Conservation (phyloP, 768 basidiomycete genomes). For the Suillus tomentosus region DNA sequence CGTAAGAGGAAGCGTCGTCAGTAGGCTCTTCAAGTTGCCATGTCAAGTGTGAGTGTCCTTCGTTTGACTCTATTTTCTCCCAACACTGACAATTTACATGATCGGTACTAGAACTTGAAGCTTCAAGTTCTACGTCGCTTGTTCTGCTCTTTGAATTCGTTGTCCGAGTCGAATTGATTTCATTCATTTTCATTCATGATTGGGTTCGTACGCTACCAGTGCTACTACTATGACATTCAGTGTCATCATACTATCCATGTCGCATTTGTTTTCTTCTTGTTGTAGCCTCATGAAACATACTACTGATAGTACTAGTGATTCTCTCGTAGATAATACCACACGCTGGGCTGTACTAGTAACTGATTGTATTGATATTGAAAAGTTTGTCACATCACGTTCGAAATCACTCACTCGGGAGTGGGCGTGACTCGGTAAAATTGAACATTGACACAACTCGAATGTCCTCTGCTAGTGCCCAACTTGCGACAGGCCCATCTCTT, state of each 20-base stretch:
- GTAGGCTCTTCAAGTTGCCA: neutral
- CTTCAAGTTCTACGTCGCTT: too few species aligned
- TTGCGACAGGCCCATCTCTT: neutral
- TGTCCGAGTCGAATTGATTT: too few species aligned
- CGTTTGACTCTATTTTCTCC: neutral
- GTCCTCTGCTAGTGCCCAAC: neutral
- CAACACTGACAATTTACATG: neutral
- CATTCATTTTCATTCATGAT: too few species aligned
- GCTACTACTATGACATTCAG: too few species aligned
- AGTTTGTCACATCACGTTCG: neutral
- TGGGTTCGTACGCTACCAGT: too few species aligned
- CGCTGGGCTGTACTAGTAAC: neutral
- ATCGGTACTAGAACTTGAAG: neutral
- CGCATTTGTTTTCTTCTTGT: too few species aligned
- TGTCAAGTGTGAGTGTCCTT: neutral
- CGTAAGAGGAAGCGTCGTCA: neutral
- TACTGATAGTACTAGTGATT: too few species aligned
- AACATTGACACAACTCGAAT: neutral
- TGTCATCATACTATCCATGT: too few species aligned
- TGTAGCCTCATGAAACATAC: too few species aligned
- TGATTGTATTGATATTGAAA: too few species aligned
- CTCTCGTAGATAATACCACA: too few species aligned
- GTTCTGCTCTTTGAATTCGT: too few species aligned
- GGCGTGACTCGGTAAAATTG: neutral
- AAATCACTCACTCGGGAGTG: neutral